Conservation (phyloP, 148 eudicot genomes). For the Cornus florida region DNA sequence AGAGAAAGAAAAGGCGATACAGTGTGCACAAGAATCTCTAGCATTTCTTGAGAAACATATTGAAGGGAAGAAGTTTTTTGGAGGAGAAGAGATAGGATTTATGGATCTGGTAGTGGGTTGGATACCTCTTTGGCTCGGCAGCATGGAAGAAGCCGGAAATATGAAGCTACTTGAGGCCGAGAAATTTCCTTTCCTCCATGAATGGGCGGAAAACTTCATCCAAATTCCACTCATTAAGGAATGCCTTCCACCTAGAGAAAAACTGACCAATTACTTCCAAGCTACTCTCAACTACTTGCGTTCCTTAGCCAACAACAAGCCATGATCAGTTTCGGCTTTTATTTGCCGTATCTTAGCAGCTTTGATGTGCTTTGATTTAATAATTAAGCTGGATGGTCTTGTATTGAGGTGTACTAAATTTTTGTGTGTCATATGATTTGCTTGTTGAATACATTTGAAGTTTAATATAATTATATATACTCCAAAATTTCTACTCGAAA, state of each 20-base stretch:
- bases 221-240: conserved; percentile 20
- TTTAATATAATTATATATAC: too few species aligned
- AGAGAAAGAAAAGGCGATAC: conserved; percentile 12
- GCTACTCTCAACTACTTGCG: conserved; percentile 20
- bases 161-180: conserved; percentile 18
- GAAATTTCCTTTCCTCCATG: conserved; percentile 24
- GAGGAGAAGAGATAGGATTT: conserved; percentile 27
- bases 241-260: conserved; percentile 19
- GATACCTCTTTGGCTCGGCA: conserved; percentile 23
- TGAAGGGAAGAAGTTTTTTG: conserved; percentile 24
- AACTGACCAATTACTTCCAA: conserved; percentile 14
- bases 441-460: too few species aligned
- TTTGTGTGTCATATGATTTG: too few species aligned
- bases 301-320: conserved; percentile 19
- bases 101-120: conserved; percentile 35
- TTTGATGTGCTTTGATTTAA: too few species aligned
- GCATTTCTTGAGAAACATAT: conserved; percentile 23
- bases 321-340: background rate
- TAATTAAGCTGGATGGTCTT: too few species aligned
- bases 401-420: too few species aligned
- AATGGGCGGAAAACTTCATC: conserved; percentile 29
- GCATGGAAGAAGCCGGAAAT: conserved; percentile 26
- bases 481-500: too few species aligned
- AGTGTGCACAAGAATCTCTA: conserved; percentile 7
- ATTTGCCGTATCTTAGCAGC: background rate